Conservation (phyloP, 805 yeast species). For the Starmerella etchellsii region DNA sequence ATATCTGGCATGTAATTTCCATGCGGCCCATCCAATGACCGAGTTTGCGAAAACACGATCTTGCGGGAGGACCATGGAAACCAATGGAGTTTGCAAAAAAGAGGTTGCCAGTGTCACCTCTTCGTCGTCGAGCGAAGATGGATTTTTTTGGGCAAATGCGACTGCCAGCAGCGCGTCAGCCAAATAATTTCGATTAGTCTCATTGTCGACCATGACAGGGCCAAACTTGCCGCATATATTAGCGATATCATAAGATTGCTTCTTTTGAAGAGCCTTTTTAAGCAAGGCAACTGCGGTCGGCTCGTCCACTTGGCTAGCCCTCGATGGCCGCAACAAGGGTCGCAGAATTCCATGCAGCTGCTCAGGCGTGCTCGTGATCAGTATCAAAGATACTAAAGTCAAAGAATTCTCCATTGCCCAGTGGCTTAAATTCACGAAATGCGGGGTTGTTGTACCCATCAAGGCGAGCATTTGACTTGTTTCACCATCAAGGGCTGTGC, state of each 20-base stretch:
- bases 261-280: slow-evolving; percentile 8
- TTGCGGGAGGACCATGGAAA: neutral
- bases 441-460: neutral
- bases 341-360: neutral
- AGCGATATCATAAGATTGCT: slow-evolving; percentile 15
- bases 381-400: neutral
- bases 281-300: slow-evolving; percentile 4
- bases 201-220: neutral
- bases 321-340: neutral
- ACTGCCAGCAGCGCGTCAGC: slow-evolving; percentile 21
- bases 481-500: too few species aligned
- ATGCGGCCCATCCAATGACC: slow-evolving; percentile 8
- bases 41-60: neutral
- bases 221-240: slow-evolving; percentile 13
- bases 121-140: neutral
- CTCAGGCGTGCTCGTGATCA: neutral
- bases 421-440: neutral
- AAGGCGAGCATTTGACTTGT: too few species aligned
- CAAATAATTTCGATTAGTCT: slow-evolving; percentile 1
- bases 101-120: neutral
- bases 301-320: neutral
- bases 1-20: neutral
- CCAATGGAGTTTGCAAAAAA: neutral
- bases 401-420: neutral
- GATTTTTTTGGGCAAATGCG: slow-evolving; percentile 20